Evolutionary conservation across 179 eudicot genomes (phyloP).

Genomic region (Actinidia chinensis): DNA sequence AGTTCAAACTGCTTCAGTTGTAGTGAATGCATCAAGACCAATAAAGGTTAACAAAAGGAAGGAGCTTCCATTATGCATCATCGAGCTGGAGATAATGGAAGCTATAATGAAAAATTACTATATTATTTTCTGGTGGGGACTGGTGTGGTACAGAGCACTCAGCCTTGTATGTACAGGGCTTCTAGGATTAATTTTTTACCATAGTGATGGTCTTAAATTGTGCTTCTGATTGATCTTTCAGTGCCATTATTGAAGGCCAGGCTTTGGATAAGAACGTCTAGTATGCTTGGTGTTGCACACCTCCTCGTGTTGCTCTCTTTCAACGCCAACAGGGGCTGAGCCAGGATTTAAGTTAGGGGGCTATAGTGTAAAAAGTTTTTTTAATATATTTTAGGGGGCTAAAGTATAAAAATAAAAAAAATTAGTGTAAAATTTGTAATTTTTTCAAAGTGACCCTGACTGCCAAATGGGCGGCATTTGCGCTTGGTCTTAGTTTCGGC

Average conservation of each 20-base stretch:
- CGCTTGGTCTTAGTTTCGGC: too few relatives aligned
- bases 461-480: too few relatives aligned
- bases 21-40: conserved; percentile 75
- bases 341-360: too few relatives aligned
- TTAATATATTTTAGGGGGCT: too few relatives aligned
- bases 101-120: conserved; percentile 65
- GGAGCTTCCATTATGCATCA: conserved; percentile 81
- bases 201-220: not conserved
- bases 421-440: too few relatives aligned
- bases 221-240: conserved; percentile 29
- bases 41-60: conserved; percentile 56
- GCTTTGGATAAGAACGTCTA: too few relatives aligned
- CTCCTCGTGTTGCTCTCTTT: too few relatives aligned
- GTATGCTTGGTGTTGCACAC: too few relatives aligned
- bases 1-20: conserved; percentile 41
- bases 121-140: conserved; percentile 80
- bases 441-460: too few relatives aligned
- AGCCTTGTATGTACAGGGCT: conserved; percentile 10
- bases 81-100: conserved; percentile 98
- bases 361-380: too few relatives aligned
- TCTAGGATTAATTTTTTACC: conserved; percentile 2
- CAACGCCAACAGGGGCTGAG: too few relatives aligned
- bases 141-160: conserved; percentile 91
- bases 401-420: too few relatives aligned
- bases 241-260: conserved; percentile 53